Conservation (phyloP, 306 rosid species). For the Trifolium subterraneum region DNA sequence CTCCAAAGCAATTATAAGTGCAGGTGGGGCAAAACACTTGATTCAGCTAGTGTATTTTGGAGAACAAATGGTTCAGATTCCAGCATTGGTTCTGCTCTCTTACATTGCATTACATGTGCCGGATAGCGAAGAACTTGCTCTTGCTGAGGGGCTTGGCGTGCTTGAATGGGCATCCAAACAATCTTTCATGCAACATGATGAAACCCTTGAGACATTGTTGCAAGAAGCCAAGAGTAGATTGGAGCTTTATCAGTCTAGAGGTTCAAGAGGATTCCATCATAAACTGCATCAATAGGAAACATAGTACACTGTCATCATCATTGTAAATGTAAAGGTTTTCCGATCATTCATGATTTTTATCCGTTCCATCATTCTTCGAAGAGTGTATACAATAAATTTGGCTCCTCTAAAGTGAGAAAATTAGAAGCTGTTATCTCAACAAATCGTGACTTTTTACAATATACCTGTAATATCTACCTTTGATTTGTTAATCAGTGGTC, state of each 20-base stretch:
- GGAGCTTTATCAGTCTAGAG: conserved; percentile 86
- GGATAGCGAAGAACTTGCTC: conserved; percentile 69
- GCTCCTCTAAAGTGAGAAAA: not conserved
- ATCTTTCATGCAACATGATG: conserved; percentile 50
- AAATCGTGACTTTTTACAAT: not conserved
- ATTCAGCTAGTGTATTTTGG: conserved; percentile 75
- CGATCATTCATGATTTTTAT: conserved; percentile 39
- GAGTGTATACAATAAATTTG: conserved; percentile 50
- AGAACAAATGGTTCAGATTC: conserved; percentile 65
- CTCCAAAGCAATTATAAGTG: conserved; percentile 69
- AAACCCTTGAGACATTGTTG: conserved; percentile 44
- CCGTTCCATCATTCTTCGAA: conserved; percentile 1
- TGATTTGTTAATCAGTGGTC: not conserved
- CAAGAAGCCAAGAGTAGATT: conserved; percentile 82
- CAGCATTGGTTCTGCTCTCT: conserved; percentile 61
- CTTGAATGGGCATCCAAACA: conserved; percentile 79
- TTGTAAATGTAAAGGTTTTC: conserved; percentile 31
- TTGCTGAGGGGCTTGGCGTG: conserved; percentile 76
- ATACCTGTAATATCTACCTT: not conserved
- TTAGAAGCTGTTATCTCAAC: not conserved
- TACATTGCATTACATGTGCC: conserved; percentile 71
- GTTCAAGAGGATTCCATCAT: conserved; percentile 67
- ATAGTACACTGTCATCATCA: conserved; percentile 1
- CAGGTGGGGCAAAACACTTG: conserved; percentile 70
- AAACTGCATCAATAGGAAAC: conserved; percentile 49